Conservation (phyloP, 179 eudicot genomes). For the Nepenthes alata region DNA sequence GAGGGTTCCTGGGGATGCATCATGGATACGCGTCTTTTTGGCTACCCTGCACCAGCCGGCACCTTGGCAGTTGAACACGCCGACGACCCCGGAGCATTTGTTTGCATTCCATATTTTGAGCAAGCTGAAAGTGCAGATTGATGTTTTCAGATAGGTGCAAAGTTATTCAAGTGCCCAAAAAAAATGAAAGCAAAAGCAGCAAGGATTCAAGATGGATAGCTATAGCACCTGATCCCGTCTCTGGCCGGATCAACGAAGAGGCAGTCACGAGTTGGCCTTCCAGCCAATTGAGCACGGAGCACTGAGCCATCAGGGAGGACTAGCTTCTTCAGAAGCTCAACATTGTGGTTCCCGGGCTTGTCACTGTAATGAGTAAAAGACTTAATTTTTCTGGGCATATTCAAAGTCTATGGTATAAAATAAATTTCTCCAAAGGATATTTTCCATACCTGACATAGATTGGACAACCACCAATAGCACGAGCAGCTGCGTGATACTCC, state of each 20-base stretch:
- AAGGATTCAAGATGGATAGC: neutral
- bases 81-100: slow-evolving; percentile 80
- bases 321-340: slow-evolving; percentile 68
- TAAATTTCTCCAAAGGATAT: neutral
- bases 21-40: slow-evolving; percentile 77
- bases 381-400: neutral
- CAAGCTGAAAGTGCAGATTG: slow-evolving; percentile 35
- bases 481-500: slow-evolving; percentile 91
- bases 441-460: slow-evolving; percentile 71
- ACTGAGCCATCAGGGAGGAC: slow-evolving; percentile 93
- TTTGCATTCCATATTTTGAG: slow-evolving; percentile 84
- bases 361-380: slow-evolving; percentile 33
- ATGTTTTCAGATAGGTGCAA: neutral
- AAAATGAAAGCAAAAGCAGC: neutral
- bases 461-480: slow-evolving; percentile 84
- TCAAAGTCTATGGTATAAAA: neutral
- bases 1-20: slow-evolving; percentile 64
- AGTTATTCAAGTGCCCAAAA: neutral
- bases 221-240: slow-evolving; percentile 62
- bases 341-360: slow-evolving; percentile 86
- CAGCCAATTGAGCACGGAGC: slow-evolving; percentile 75
- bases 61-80: slow-evolving; percentile 93
- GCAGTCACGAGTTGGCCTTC: slow-evolving; percentile 80
- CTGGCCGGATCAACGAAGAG: slow-evolving; percentile 86
- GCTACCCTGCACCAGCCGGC: slow-evolving; percentile 87